Conservation (phyloP, 73 alveolate genomes). For the Blepharisma stoltei region DNA sequence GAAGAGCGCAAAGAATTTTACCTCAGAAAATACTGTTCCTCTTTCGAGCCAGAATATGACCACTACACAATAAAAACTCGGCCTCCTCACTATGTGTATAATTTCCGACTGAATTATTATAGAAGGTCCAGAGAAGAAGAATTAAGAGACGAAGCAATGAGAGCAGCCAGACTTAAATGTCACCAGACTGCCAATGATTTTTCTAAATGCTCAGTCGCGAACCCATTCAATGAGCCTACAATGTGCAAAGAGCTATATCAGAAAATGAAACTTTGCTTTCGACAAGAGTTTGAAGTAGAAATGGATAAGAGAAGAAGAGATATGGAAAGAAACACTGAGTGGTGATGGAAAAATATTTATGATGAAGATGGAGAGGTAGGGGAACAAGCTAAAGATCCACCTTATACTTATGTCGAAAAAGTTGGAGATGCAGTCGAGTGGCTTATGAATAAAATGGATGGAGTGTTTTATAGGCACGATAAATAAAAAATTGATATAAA, state of each 20-base stretch:
- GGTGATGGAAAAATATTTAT: conserved; percentile 67
- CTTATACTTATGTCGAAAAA: conserved; percentile 23
- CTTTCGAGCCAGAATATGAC: conserved; percentile 24
- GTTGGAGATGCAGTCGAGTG: background rate
- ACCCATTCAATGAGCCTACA: conserved; percentile 51
- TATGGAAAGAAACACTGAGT: conserved; percentile 49
- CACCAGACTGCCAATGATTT: conserved; percentile 43
- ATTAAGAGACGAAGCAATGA: conserved; percentile 48
- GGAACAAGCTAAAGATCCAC: conserved; percentile 39
- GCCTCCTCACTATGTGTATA: conserved; percentile 42
- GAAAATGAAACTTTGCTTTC: conserved; percentile 47
- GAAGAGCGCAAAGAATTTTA: background rate
- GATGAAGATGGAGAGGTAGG: conserved; percentile 64
- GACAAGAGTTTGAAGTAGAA: conserved; percentile 50
- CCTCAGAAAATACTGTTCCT: conserved; percentile 12
- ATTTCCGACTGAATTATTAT: conserved; percentile 40
- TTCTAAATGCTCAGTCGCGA: conserved; percentile 41
- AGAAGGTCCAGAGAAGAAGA: conserved; percentile 61
- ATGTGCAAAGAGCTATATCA: conserved; percentile 50
- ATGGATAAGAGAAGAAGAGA: conserved; percentile 64
- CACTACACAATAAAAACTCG: conserved; percentile 46
- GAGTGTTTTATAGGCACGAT: background rate
- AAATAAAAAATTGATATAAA: too few species aligned
- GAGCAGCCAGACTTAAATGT: conserved; percentile 47
- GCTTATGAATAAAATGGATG: background rate